Base-by-base conservation (phyloP, 306 rosid species). In the Begonia peltatifolia region DNA sequence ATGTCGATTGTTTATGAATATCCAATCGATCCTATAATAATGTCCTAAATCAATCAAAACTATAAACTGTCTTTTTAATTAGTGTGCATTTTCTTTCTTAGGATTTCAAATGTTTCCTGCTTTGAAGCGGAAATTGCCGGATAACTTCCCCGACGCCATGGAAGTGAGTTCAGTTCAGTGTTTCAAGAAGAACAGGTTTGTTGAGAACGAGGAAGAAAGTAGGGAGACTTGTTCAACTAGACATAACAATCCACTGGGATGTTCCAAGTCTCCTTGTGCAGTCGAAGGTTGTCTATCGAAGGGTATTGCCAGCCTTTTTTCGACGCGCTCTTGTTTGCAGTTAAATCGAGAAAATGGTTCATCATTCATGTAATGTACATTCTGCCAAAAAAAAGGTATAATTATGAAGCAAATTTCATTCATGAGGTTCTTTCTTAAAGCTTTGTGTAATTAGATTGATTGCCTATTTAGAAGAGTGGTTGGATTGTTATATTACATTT, bases 261-360 rank as follows among this genome's bases (percentile, higher is more conserved):
- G 90, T 62, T 71, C 94, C 3, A 76, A 73, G 62, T 71, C 96
- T 59, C 79, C 74, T 9, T 87, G 99, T 71, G 81, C 96, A 14
- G 87, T 87, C 70, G 99, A 86, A 79, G 87, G 95, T 46, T 81
- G 80, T 62, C 66, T 92, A 25, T 77, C 86, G 13, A 70, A 87
- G 79, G 99, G 96, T 25, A 73, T 87, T 64, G 99, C 94, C 4
- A 87, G 93, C 56, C 74, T 92, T 60, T 78, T 92, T 46, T 68
- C 97, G 17, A 63, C 82, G 10, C 66, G 76, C 30, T 66, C 85
- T 9, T 63, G 55, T 74, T 63, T 71, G 70, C 77, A 74, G 52
- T 69, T 73, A 63, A 74, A 83, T 67, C 72, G 67, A 54, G 78
- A 78, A 12, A 78, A 72, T 51, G 72, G 84, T 49, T 47, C 56